These are phyloP conservation scores for Nicotiana rustica DNA, from an alignment of 305 asterid genomes.

Conservation along the genomic window DNA sequence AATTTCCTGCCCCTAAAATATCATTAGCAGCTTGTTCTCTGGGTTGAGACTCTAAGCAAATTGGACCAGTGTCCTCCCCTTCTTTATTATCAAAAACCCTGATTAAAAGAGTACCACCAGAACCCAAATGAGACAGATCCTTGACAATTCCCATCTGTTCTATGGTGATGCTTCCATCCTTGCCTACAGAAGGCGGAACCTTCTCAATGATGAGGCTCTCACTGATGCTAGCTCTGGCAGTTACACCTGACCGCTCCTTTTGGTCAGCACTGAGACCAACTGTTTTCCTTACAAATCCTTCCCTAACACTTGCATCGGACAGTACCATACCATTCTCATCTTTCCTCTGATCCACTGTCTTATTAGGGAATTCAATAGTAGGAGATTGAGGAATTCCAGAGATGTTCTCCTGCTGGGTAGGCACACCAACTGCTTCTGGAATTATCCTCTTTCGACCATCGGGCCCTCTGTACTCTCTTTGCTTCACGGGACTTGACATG, in stretches of 20 bases:
- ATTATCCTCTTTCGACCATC: slow-evolving; percentile 99
- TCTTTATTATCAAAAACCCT: slow-evolving; percentile 73
- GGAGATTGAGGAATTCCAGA: slow-evolving; percentile 56
- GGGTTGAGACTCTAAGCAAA: slow-evolving; percentile 91
- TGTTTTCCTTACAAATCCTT: slow-evolving; percentile 57
- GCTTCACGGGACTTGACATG: slow-evolving; percentile 86
- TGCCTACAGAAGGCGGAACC: slow-evolving; percentile 65
- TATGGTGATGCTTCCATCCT: slow-evolving; percentile 57
- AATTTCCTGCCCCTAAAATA: slow-evolving; percentile 66
- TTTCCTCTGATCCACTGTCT: slow-evolving; percentile 53
- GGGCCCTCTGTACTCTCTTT: slow-evolving; percentile 92
- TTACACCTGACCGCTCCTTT: slow-evolving; percentile 68
- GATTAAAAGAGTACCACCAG: slow-evolving; percentile 65
- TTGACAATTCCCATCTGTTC: slow-evolving; percentile 66
- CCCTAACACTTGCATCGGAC: slow-evolving; percentile 53
- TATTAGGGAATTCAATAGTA: slow-evolving; percentile 55
- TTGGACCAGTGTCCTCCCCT: slow-evolving; percentile 66
- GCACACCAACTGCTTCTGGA: slow-evolving; percentile 95
- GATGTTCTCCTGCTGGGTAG: slow-evolving; percentile 59
- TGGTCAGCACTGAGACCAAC: slow-evolving; percentile 56
- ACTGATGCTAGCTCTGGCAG: slow-evolving; percentile 82
- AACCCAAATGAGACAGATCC: slow-evolving; percentile 41
- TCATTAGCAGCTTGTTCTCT: slow-evolving; percentile 86
- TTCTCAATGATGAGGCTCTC: slow-evolving; percentile 89
- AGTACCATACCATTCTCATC: slow-evolving; percentile 51